These are phyloP conservation scores for Podaxis rugospora DNA, from an alignment of 768 basidiomycete genomes.

Conservation along the genomic window DNA sequence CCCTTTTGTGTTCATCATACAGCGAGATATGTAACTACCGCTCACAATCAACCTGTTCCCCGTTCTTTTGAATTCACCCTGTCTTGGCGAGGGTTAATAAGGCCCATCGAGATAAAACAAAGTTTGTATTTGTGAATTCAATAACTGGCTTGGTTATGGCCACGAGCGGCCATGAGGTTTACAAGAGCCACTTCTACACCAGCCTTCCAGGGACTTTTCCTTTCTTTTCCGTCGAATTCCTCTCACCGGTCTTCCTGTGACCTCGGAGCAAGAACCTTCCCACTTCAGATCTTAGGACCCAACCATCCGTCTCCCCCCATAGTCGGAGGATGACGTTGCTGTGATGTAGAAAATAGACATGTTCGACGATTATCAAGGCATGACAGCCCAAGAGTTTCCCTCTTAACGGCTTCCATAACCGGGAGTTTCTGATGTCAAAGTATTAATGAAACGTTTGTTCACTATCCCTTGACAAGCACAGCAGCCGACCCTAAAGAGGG, in stretches of 20 bases:
- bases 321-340: slow-evolving; percentile 8
- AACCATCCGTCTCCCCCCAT: not conserved
- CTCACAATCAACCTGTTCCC: not conserved
- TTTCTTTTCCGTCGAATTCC: slow-evolving; percentile 11
- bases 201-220: slow-evolving; percentile 7
- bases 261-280: slow-evolving; percentile 11
- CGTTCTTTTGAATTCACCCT: not conserved
- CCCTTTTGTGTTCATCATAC: not conserved
- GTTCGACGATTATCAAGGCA: not conserved
- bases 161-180: slow-evolving; percentile 1
- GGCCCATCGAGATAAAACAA: not conserved
- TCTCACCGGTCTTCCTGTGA: slow-evolving; percentile 11
- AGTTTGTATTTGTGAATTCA: not conserved
- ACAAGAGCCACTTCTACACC: slow-evolving; percentile 3
- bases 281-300: not conserved
- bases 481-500: not conserved
- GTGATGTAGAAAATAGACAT: not conserved
- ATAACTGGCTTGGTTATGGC: not conserved
- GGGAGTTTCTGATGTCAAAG: slow-evolving; percentile 6
- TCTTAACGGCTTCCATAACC: not conserved
- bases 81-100: not conserved
- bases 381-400: not conserved
- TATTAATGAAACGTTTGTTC: not conserved
- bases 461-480: not conserved
- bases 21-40: not conserved